phyloP scores from a whole-genome alignment of 108 stramenopile species.

The Nitzschia putrida region DNA sequence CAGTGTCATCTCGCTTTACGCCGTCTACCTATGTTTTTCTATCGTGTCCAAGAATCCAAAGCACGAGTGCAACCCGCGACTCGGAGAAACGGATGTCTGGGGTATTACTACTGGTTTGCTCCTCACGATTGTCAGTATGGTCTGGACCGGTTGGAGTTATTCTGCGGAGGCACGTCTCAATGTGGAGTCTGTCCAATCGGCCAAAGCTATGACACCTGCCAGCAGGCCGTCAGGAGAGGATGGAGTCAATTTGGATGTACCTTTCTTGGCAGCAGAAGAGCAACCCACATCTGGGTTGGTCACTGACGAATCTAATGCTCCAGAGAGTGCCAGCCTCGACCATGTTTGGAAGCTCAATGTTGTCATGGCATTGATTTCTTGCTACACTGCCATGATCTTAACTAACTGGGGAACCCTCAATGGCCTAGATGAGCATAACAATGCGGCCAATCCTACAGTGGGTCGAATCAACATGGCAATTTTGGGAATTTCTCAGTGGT shows the following conservation, averaged over 20 bases:
- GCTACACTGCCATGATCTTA: constrained; percentile 90
- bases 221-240: constrained; percentile 1
- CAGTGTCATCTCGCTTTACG: constrained; percentile 81
- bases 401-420: constrained; percentile 90
- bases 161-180: constrained; percentile 52
- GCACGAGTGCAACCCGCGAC: constrained; percentile 77
- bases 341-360: constrained; percentile 90
- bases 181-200: constrained; percentile 38
- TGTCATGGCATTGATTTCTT: constrained; percentile 74
- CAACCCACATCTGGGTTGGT: constrained; percentile 63
- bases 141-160: constrained; percentile 86
- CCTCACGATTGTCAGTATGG: constrained; percentile 75
- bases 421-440: constrained; percentile 54
- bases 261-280: constrained; percentile 73
- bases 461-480: constrained; percentile 89
- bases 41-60: constrained; percentile 86
- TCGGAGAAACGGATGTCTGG: constrained; percentile 71
- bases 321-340: constrained; percentile 24
- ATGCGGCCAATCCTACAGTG: constrained; percentile 80
- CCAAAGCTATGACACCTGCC: constrained; percentile 29
- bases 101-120: constrained; percentile 76
- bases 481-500: constrained; percentile 87
- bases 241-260: constrained; percentile 64
- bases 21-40: constrained; percentile 78
- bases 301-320: constrained; percentile 31